Evolutionary conservation across 2,329 filamentous ascomycete genomes (phyloP), one percentile per base, ranked within the genome.

Genomic region (Exophiala sp.): DNA sequence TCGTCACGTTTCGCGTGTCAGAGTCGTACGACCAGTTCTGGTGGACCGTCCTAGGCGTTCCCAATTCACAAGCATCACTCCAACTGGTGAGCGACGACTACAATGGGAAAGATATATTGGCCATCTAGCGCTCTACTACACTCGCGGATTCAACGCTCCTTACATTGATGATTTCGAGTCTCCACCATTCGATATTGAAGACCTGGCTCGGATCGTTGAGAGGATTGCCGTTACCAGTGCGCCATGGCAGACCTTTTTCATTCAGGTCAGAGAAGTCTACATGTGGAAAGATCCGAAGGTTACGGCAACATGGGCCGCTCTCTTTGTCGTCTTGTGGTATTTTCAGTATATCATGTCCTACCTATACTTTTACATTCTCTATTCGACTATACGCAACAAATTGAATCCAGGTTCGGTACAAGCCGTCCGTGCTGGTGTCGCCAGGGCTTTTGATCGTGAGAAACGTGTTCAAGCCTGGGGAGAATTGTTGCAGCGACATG

Each of bases 231-330:
- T 74, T 52, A 69, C 68, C n/a, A 71, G 67, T 16, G 67, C 65
- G 5, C 68, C 70, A 11, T 74, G 69, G 70, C 71, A 75, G 54
- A 56, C 67, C 18, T 74, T 69, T 63, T 60, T 69, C n/a, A 60
- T 71, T 52, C 57, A 65, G 10, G 43, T 74, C 14, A 66, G 69
- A 14, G 54, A 65, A 3, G 58, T 74, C 12, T 75, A 72, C 53
- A 67, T 68, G 9, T 75, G 72, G 72, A 65, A 72, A 45, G 55
- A 69, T 40, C 70, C 69, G 4, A 52, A 47, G 16, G 62, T 59
- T n/a, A 73, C 72, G 3, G 62, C 50, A 3, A 65, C 60, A 50
- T 75, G 70, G 72, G 59, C 72, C 18, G 59, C 56, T 1, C 50
- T 72, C 3, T 73, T 68, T 60, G 35, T 64, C 1, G 36, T 68